These are phyloP conservation scores for Sanghuangporus baumii DNA, from an alignment of 1,284 basidiomycete species.

Conservation along the genomic window DNA sequence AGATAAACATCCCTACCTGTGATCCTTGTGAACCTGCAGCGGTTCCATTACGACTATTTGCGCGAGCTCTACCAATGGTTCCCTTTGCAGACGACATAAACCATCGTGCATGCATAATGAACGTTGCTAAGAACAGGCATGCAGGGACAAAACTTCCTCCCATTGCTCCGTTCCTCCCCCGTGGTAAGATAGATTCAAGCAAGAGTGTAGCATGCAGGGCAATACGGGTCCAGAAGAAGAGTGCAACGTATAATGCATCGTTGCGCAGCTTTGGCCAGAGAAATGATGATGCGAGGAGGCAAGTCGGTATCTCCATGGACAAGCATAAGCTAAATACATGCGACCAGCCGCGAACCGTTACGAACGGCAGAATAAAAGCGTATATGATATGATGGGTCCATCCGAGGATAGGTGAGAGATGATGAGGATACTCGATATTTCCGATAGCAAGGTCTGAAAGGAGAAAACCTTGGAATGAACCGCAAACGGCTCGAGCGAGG, in stretches of 20 bases:
- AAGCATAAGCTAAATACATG: slow-evolving; percentile 5
- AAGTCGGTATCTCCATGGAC: slow-evolving; percentile 10
- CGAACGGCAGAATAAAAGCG: not conserved
- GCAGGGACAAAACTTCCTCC: slow-evolving; percentile 1
- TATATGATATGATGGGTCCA: slow-evolving; percentile 7
- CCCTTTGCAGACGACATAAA: not conserved
- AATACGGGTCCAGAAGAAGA: slow-evolving; percentile 2
- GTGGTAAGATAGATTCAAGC: not conserved
- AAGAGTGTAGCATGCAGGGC: not conserved
- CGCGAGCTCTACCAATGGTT: not conserved
- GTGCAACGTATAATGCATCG: not conserved
- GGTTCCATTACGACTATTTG: not conserved
- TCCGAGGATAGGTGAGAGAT: not conserved
- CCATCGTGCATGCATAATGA: slow-evolving; percentile 6
- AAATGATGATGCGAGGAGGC: slow-evolving; percentile 5
- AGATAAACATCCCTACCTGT: not conserved
- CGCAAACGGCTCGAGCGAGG: not conserved
- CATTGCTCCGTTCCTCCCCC: not conserved
- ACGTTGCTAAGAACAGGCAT: not conserved
- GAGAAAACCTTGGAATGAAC: slow-evolving; percentile 11
- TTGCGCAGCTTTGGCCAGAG: slow-evolving; percentile 7
- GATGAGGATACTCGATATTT: not conserved
- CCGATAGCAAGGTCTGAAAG: slow-evolving; percentile 10
- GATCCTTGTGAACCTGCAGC: not conserved
- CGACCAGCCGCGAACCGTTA: slow-evolving; percentile 1